These are phyloP conservation scores for Xerocomellus amylosporus DNA, from an alignment of 768 basidiomycete species.

Conservation along the genomic window DNA sequence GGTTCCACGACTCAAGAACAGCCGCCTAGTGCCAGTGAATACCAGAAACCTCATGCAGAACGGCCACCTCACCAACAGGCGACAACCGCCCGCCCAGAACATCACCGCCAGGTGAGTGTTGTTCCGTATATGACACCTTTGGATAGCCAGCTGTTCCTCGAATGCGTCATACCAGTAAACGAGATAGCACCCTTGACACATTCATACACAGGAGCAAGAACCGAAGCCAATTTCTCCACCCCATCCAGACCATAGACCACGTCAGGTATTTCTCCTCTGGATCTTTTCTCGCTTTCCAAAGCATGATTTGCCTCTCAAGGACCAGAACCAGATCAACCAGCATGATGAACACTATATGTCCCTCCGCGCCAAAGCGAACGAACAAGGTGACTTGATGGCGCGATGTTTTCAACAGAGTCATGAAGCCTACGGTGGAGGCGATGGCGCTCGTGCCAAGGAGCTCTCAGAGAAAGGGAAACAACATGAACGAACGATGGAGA, in stretches of 20 bases:
- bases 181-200: constrained; percentile 2
- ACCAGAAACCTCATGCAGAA: constrained; percentile 4
- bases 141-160: not conserved
- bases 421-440: constrained; percentile 66
- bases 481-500: constrained; percentile 75
- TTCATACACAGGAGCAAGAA: constrained; percentile 14
- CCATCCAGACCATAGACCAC: constrained; percentile 13
- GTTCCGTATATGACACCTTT: not conserved
- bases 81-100: constrained; percentile 3
- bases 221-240: constrained; percentile 16
- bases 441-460: constrained; percentile 79
- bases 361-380: constrained; percentile 72
- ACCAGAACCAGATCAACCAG: constrained; percentile 62
- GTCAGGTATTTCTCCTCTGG: constrained; percentile 13
- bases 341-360: constrained; percentile 64
- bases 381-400: constrained; percentile 79
- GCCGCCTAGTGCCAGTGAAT: not conserved
- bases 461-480: constrained; percentile 77
- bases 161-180: constrained; percentile 4
- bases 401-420: constrained; percentile 68
- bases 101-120: constrained; percentile 15
- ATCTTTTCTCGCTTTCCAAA: not conserved
- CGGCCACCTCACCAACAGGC: constrained; percentile 13
- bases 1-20: constrained; percentile 14
- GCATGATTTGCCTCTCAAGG: constrained; percentile 32